These are phyloP conservation scores for Extremus antarcticus DNA, from an alignment of 495 filamentous ascomycete genomes.

Conservation along the genomic window DNA sequence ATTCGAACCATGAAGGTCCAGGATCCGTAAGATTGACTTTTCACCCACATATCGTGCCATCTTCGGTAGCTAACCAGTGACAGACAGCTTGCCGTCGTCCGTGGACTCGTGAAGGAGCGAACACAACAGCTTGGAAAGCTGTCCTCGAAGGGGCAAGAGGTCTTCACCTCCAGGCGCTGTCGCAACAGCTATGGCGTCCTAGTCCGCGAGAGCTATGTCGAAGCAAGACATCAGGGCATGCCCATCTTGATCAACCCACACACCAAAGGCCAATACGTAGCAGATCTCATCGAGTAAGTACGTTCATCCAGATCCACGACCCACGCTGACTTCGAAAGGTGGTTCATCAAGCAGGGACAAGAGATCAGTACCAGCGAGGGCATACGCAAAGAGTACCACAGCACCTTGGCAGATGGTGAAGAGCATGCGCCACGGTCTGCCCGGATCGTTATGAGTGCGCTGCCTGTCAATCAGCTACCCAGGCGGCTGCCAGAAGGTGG, in stretches of 20 bases:
- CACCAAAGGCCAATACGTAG: neutral
- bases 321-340: neutral
- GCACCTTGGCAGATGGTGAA: neutral
- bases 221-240: neutral
- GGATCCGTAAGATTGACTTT: neutral
- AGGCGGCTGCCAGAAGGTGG: neutral
- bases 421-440: neutral
- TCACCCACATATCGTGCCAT: too few species aligned
- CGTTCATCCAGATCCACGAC: neutral
- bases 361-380: neutral
- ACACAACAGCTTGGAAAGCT: neutral
- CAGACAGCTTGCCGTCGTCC: neutral
- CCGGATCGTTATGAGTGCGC: neutral
- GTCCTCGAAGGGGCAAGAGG: neutral
- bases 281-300: neutral
- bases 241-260: neutral
- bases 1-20: neutral
- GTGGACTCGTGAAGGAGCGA: neutral
- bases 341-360: neutral
- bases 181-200: neutral
- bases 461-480: neutral
- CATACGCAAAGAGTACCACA: neutral
- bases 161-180: neutral
- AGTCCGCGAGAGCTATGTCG: neutral
- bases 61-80: neutral